Evolutionary conservation across 1,284 basidiomycete species (phyloP).

Genomic region (Melampsora larici-populina): DNA sequence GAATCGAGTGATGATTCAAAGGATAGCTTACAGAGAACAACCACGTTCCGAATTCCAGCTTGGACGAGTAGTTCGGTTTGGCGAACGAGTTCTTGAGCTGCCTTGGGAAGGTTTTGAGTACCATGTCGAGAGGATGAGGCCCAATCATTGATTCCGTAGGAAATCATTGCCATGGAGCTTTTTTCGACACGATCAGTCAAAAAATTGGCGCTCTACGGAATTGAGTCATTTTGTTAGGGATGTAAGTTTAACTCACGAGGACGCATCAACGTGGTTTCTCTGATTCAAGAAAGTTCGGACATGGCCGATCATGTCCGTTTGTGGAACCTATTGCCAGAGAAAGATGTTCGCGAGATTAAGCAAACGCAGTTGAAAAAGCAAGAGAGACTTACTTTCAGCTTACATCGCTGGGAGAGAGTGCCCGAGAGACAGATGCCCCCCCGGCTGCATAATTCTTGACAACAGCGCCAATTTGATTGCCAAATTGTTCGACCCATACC

Average conservation of each 20-base stretch:
- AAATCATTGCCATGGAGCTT: slow-evolving; percentile 25
- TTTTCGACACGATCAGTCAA: no score
- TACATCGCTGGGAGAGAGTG: slow-evolving; percentile 8
- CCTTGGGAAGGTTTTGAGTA: background rate
- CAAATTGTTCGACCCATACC: slow-evolving; percentile 20
- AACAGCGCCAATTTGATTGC: background rate
- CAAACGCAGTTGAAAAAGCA: no score
- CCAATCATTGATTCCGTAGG: slow-evolving; percentile 32
- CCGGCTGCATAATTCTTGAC: slow-evolving; percentile 23
- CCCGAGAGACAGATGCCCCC: slow-evolving; percentile 11
- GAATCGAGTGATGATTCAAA: no score
- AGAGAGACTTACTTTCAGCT: background rate
- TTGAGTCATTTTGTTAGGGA: background rate
- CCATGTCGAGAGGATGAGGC: slow-evolving; percentile 1
- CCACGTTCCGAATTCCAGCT: slow-evolving; percentile 5
- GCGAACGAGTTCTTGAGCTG: slow-evolving; percentile 1
- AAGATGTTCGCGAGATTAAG: no score
- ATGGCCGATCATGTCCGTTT: slow-evolving; percentile 27
- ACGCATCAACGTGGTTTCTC: background rate
- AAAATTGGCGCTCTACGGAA: background rate
- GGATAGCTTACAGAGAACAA: slow-evolving; percentile 14
- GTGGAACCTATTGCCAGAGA: background rate
- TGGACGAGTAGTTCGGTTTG: slow-evolving; percentile 14
- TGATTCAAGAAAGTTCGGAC: slow-evolving; percentile 9
- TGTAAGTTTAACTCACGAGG: background rate